Conservation (phyloP, 2,329 filamentous ascomycete species). For the Ophiostoma sp. region DNA sequence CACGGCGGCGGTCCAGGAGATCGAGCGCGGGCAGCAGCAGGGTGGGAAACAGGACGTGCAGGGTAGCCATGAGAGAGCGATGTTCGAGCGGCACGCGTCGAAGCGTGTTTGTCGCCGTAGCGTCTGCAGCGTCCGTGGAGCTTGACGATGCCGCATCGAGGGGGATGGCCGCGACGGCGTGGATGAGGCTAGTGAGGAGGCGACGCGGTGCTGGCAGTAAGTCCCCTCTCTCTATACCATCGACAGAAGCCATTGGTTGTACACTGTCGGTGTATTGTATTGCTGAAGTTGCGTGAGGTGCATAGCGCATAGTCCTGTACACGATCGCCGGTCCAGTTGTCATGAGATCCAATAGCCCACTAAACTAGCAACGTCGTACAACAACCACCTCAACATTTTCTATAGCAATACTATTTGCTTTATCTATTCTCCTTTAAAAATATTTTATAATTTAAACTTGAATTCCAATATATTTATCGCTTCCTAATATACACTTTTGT, state of each 20-base stretch:
- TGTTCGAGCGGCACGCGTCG: constrained; percentile 37
- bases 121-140: background rate
- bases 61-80: constrained; percentile 61
- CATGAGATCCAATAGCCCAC: background rate
- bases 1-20: constrained; percentile 71
- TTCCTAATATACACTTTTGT: constrained; percentile 4
- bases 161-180: constrained; percentile 37
- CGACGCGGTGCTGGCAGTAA: constrained; percentile 34
- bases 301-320: background rate
- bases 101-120: constrained; percentile 34
- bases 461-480: background rate
- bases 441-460: background rate
- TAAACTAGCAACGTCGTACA: background rate
- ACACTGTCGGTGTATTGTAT: background rate
- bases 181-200: constrained; percentile 47
- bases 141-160: background rate
- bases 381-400: background rate
- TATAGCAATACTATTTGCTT: too few relatives aligned
- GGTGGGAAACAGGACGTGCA: constrained; percentile 80
- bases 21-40: constrained; percentile 81
- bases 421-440: background rate
- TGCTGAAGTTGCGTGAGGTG: background rate
- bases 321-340: background rate
- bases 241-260: too few relatives aligned
- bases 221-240: background rate